These are phyloP conservation scores for Arthrobotrys entomopaga DNA, from an alignment of 2,329 filamentous ascomycete genomes.

Conservation along the genomic window DNA sequence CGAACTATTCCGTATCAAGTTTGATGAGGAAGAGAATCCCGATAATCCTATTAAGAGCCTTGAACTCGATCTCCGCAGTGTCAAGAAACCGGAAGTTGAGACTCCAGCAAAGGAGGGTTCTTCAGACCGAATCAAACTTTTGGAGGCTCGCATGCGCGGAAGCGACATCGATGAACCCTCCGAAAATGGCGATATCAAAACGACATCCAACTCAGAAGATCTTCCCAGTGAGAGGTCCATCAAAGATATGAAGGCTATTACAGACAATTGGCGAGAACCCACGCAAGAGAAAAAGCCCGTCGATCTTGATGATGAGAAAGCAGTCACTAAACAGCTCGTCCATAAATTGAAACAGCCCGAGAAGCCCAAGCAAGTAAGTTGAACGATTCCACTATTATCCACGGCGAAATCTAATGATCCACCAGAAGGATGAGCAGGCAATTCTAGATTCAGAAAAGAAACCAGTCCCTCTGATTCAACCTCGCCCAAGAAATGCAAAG, in stretches of 20 bases:
- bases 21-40: conserved; percentile 7
- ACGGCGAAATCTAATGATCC: background rate
- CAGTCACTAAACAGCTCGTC: too few species aligned
- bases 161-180: background rate
- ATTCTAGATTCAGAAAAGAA: background rate
- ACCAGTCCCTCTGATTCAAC: conserved; percentile 29
- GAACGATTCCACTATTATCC: too few species aligned
- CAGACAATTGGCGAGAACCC: background rate
- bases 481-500: conserved; percentile 15
- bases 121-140: conserved; percentile 16
- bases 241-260: conserved; percentile 3
- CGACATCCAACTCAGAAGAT: background rate
- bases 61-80: conserved; percentile 33
- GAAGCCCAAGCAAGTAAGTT: too few species aligned
- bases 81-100: background rate
- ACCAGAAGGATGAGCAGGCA: background rate
- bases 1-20: conserved; percentile 36
- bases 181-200: background rate
- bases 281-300: background rate
- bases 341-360: background rate
- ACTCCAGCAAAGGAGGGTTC: conserved; percentile 1
- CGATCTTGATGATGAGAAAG: too few species aligned
- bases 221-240: background rate
- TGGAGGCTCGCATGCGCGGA: conserved; percentile 43
- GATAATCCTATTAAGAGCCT: conserved; percentile 16